Evolutionary conservation across 169 alveolate species (phyloP).

Genomic region (Plasmodium inui): DNA sequence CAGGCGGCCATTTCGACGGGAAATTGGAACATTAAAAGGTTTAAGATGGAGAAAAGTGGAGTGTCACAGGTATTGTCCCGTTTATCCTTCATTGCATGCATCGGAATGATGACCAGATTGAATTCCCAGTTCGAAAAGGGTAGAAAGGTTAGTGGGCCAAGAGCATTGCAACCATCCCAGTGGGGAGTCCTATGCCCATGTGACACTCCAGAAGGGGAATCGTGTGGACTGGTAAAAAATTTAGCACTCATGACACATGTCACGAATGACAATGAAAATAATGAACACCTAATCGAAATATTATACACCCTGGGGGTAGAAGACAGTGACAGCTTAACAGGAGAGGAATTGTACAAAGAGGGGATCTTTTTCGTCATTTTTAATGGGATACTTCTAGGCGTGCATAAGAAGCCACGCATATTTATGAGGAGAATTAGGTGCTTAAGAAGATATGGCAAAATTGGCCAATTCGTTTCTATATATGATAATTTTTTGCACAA

Average conservation of each 20-base stretch:
- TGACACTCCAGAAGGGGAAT: slow-evolving; percentile 99
- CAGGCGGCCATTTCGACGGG: slow-evolving; percentile 98
- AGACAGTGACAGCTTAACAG: slow-evolving; percentile 82
- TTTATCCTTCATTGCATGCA: slow-evolving; percentile 95
- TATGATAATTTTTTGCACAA: slow-evolving; percentile 92
- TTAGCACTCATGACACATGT: slow-evolving; percentile 98
- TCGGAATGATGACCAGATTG: slow-evolving; percentile 93
- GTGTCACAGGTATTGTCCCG: slow-evolving; percentile 97
- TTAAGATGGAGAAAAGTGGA: slow-evolving; percentile 98
- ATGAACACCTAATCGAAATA: slow-evolving; percentile 80
- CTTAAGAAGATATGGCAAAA: slow-evolving; percentile 96
- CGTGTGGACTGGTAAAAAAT: slow-evolving; percentile 99
- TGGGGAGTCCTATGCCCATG: slow-evolving; percentile 99
- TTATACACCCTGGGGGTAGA: slow-evolving; percentile 87
- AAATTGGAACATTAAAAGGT: slow-evolving; percentile 98
- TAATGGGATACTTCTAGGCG: slow-evolving; percentile 96
- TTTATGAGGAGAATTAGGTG: slow-evolving; percentile 92
- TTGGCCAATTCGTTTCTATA: slow-evolving; percentile 97
- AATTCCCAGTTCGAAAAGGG: slow-evolving; percentile 93
- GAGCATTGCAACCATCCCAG: slow-evolving; percentile 99
- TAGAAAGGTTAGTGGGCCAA: slow-evolving; percentile 98
- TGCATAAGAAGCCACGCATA: slow-evolving; percentile 90
- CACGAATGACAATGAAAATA: slow-evolving; percentile 95
- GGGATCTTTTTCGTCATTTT: slow-evolving; percentile 92
- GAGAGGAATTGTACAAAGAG: slow-evolving; percentile 80